Base-by-base conservation (phyloP, 345 rosid genomes). In the Syzygium jambos region DNA sequence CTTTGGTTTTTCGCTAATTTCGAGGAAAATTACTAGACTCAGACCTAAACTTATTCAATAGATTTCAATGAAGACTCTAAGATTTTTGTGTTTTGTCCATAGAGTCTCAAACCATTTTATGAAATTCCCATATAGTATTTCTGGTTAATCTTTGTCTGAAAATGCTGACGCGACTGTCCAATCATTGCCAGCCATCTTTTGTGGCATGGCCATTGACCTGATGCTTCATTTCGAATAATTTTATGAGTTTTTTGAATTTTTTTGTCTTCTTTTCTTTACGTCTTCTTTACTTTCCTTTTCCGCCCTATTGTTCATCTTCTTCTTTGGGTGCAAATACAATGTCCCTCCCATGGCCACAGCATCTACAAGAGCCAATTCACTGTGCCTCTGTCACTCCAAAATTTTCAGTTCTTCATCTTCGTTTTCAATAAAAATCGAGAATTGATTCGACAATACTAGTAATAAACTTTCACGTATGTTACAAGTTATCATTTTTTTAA, bases 141-240 rank as follows among this genome's bases (percentile, higher is more conserved):
- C 3, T 21, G 10, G 57, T 8, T 3, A 7, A 54, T 23, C 21
- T 54, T 54, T 3, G 25, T 21, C 0, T 4, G 4, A 4, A 22
- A 56, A 22, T 56, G 5, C 4, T n/a, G n/a, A n/a, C n/a, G n/a
- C n/a, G n/a, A n/a, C 4, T 10, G 2, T 55, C 9, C 25, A 8
- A 0, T 65, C 1, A 65, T 65, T 2, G 0, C 3, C 0, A 0
- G 0, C 23, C 6, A 0, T 7, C 12, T 0, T 16, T 16, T 1
- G 0, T 30, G 5, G 2, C 23, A 16, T 1, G 12, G 4, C 0
- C 0, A 68, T 0, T 17, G 23, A 68, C 2, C 0, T 30, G 21
- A 19, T 2, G 2, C 4, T 57, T 25, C 7, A 25, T 59, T 59
- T 23, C 9, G 46, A 9, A 25, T 34, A 4, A 30, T 30, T 68